phyloP scores from a whole-genome alignment of 768 basidiomycete genomes.

The Tylopilus cervinicoccineus region DNA sequence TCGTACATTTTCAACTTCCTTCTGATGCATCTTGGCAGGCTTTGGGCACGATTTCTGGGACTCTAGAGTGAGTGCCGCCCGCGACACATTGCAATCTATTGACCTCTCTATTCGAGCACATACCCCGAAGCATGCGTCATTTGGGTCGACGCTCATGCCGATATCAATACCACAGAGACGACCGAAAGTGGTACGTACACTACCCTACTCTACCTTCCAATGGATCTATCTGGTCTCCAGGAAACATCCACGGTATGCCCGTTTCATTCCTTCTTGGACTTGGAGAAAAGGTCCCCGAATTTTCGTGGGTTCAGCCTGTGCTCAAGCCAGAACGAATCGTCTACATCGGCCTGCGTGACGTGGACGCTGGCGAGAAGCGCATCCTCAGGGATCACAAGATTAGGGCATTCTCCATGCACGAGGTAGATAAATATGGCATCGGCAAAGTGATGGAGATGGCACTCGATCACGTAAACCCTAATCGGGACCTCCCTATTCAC shows the following conservation, averaged over 20 bases:
- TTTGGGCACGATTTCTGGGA: conserved; percentile 94
- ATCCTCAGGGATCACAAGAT: conserved; percentile 79
- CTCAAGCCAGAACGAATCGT: conserved; percentile 76
- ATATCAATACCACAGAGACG: conserved; percentile 87
- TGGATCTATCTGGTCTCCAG: conserved; percentile 31
- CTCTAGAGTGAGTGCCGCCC: conserved; percentile 53
- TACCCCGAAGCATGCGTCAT: conserved; percentile 83
- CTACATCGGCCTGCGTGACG: conserved; percentile 95
- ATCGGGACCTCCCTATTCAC: conserved; percentile 82
- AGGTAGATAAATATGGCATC: conserved; percentile 85
- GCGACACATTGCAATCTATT: not conserved
- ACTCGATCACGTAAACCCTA: conserved; percentile 87
- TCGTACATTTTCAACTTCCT: conserved; percentile 2
- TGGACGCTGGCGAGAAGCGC: conserved; percentile 84
- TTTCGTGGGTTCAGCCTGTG: conserved; percentile 57
- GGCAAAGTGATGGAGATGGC: conserved; percentile 97
- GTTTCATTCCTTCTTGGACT: conserved; percentile 82
- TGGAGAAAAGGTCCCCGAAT: conserved; percentile 38
- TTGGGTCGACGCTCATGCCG: conserved; percentile 97
- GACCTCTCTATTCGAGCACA: conserved; percentile 37
- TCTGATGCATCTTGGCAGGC: conserved; percentile 40
- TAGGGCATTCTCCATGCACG: conserved; percentile 90
- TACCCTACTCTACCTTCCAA: not conserved
- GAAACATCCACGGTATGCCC: conserved; percentile 98
- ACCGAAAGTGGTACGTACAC: conserved; percentile 61